Base-by-base conservation (phyloP, 768 basidiomycete genomes). In the Saitozyma podzolica region DNA sequence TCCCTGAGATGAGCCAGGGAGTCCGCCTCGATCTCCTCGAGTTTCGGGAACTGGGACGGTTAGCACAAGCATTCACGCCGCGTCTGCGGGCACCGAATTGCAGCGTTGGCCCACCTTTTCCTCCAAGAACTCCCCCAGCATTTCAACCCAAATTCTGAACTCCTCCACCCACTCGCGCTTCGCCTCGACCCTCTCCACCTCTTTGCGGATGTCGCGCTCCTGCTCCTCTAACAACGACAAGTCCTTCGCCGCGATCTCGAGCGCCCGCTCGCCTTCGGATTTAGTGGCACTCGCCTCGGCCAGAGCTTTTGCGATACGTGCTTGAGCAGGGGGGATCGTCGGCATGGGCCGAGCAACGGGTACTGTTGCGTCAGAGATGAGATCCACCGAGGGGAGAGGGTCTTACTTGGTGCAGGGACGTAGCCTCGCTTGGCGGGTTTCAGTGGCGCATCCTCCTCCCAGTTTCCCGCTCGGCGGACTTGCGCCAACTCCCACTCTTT, bases 1-100 rank as follows among this genome's bases (percentile, higher is more conserved):
- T 95, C 91, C 68, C 84, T 85, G 17, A 92, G 78, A 29, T 95
- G 82, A 0, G 87, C 88, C 9, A 88, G 58, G 65, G 90, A 73
- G 40, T 80, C 79, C 3, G 63, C 58, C 59, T 83, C 82, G 55
- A 83, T 80, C 10, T 65, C 65, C 42, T 82, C 80, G 40, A 83
- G 63, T 47, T 70, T 65, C 0, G 82, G 80, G 56, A 79, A 78
- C 80, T 82, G 65, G 1, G 1, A 0, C 29, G 29, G 29, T 29
- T 29, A 29, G 29, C 29, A 29, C 29, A 29, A 29, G 29, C 29
- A 29, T 29, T 29, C 29, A 29, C 29, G 29, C 29, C 29, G 29
- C 9, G 50, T 47, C 40, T 50, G 53, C 61, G 2, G 2, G 45
- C 13, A 11, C 45, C 45, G 45, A 11, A 47, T 13, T 47, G n/a